phyloP scores from a whole-genome alignment of 2,329 filamentous ascomycete species.

The Stemphylium vesicarium region DNA sequence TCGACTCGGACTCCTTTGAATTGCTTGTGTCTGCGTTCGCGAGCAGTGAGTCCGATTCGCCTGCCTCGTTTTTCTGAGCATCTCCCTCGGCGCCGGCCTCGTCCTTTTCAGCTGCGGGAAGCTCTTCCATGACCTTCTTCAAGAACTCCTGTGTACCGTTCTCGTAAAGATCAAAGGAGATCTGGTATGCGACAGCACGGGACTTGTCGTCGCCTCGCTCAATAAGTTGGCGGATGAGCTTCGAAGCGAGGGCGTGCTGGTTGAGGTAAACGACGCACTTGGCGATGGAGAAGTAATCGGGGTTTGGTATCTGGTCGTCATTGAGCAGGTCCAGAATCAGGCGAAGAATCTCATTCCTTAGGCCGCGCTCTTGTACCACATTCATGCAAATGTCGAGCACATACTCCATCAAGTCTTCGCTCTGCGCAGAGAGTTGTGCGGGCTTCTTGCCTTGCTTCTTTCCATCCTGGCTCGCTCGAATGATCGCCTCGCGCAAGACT shows the following conservation, averaged over 20 bases:
- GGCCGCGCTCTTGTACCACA: constrained; percentile 88
- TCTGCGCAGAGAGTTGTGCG: constrained; percentile 63
- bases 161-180: constrained; percentile 97
- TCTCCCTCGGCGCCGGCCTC: constrained; percentile 55
- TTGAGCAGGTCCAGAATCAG: constrained; percentile 95
- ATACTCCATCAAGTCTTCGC: constrained; percentile 97
- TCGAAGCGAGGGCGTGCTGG: constrained; percentile 87
- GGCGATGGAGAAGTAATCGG: constrained; percentile 97
- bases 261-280: constrained; percentile 97
- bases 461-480: constrained; percentile 86
- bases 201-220: constrained; percentile 78
- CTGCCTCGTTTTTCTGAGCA: constrained; percentile 52
- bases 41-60: constrained; percentile 65
- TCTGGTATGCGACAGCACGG: constrained; percentile 89
- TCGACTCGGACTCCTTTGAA: constrained; percentile 52
- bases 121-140: constrained; percentile 81
- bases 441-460: constrained; percentile 68
- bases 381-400: constrained; percentile 96
- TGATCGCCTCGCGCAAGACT: constrained; percentile 83
- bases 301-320: constrained; percentile 87
- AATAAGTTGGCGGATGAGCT: constrained; percentile 82
- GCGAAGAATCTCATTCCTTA: constrained; percentile 83
- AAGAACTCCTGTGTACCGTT: constrained; percentile 98
- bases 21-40: constrained; percentile 61
- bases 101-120: constrained; percentile 63